phyloP scores from a whole-genome alignment of 306 rosid species.

The Mimosa bimucronata region DNA sequence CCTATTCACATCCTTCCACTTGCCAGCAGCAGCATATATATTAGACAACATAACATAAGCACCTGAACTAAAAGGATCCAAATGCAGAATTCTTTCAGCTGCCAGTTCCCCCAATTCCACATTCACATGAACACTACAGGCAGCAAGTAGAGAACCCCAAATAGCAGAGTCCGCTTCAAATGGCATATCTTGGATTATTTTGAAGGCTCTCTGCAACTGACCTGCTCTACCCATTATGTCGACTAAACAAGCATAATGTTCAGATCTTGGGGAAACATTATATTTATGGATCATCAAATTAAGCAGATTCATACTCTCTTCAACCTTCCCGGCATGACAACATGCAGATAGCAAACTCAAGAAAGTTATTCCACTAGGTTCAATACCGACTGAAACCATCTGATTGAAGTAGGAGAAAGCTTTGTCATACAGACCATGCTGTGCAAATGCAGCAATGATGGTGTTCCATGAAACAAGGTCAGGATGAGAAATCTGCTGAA shows the following conservation, averaged over 20 bases:
- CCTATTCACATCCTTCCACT: conserved; percentile 51
- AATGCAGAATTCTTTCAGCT: conserved; percentile 36
- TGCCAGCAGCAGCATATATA: conserved; percentile 52
- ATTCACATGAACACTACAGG: conserved; percentile 48
- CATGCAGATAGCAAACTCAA: conserved; percentile 21
- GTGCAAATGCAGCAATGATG: conserved; percentile 21
- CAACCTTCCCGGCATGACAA: conserved; percentile 35
- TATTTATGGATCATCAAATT: conserved; percentile 43
- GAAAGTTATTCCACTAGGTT: conserved; percentile 11
- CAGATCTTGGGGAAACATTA: conserved; percentile 48
- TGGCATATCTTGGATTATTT: conserved; percentile 38
- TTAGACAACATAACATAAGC: conserved; percentile 55
- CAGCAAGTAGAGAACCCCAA: conserved; percentile 43
- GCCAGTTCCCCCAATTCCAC: conserved; percentile 51
- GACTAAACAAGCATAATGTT: conserved; percentile 51
- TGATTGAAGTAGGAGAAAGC: conserved; percentile 4
- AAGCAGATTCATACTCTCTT: conserved; percentile 43
- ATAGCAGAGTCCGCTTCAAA: conserved; percentile 45
- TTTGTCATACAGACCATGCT: conserved; percentile 20
- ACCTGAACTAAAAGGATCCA: conserved; percentile 51
- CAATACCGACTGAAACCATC: neutral
- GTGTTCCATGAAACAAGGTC: conserved; percentile 27
- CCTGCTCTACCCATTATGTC: conserved; percentile 50
- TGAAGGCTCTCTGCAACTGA: conserved; percentile 51
- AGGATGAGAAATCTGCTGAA: neutral